phyloP scores from a whole-genome alignment of 2,329 filamentous ascomycete species.

The Blumeriella jaapii region DNA sequence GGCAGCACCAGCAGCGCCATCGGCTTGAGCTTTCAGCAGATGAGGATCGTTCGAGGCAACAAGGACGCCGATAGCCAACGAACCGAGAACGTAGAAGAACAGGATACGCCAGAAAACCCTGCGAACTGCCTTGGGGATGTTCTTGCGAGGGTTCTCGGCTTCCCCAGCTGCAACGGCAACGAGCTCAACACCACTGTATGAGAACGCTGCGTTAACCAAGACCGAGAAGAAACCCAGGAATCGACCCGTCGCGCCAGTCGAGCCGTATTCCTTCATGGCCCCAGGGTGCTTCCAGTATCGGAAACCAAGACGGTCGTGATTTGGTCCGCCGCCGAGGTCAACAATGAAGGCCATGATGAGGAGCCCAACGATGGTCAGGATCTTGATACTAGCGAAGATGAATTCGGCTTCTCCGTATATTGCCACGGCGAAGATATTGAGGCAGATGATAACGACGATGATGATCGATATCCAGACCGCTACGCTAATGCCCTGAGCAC shows the following conservation, averaged over 20 bases:
- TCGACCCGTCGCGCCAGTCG: constrained; percentile 49
- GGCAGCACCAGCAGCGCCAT: constrained; percentile 52
- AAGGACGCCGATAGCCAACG: constrained; percentile 59
- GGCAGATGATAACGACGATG: constrained; percentile 23
- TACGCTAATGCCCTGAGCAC: constrained; percentile 22
- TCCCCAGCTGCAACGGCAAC: constrained; percentile 48
- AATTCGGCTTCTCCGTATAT: constrained; percentile 53
- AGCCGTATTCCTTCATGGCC: constrained; percentile 55
- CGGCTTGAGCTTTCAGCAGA: constrained; percentile 49
- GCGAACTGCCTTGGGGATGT: constrained; percentile 65
- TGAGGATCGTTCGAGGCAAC: constrained; percentile 57
- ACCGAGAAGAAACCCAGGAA: constrained; percentile 56
- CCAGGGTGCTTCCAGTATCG: constrained; percentile 57
- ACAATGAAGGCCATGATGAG: constrained; percentile 69
- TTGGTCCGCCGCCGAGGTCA: constrained; percentile 74
- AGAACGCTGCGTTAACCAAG: constrained; percentile 37
- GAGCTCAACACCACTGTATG: constrained; percentile 36
- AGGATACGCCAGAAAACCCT: constrained; percentile 70
- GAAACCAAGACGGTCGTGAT: constrained; percentile 62
- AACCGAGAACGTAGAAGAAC: constrained; percentile 63
- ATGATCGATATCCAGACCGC: constrained; percentile 33
- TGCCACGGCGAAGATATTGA: constrained; percentile 47
- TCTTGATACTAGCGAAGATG: constrained; percentile 44
- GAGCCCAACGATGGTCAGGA: constrained; percentile 50
- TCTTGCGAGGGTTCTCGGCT: constrained; percentile 55